Conservation (phyloP, 306 rosid genomes). For the Gastrolobium bilobum region DNA sequence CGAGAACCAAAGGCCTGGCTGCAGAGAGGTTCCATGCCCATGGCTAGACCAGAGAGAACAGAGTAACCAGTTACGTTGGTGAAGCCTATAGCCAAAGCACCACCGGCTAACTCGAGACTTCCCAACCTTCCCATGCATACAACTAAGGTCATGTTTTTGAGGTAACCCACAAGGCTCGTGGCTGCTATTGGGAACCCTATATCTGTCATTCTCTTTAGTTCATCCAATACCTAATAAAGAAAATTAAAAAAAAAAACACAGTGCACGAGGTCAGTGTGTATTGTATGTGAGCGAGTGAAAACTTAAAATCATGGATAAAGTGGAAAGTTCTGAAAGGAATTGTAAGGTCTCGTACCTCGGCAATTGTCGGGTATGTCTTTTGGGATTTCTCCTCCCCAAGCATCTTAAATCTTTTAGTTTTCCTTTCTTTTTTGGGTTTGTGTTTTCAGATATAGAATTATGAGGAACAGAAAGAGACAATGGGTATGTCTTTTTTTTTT, state of each 20-base stretch:
- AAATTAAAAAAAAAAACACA: neutral
- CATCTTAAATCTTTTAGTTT: conserved; percentile 17
- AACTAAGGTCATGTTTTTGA: conserved; percentile 71
- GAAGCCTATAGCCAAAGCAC: conserved; percentile 77
- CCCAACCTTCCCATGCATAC: conserved; percentile 83
- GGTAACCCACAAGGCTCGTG: conserved; percentile 70
- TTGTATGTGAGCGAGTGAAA: neutral
- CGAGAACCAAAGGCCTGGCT: conserved; percentile 73
- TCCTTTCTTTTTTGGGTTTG: conserved; percentile 17
- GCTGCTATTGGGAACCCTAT: conserved; percentile 75
- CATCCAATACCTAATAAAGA: conserved; percentile 67
- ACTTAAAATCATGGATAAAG: neutral
- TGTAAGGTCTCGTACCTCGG: conserved; percentile 46
- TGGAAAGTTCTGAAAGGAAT: neutral
- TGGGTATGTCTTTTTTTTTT: conserved; percentile 19
- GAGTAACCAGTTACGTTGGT: conserved; percentile 85
- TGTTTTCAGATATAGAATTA: conserved; percentile 38
- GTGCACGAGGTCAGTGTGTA: neutral
- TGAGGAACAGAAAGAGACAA: conserved; percentile 16
- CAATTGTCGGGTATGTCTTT: conserved; percentile 40
- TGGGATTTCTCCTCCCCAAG: conserved; percentile 38
- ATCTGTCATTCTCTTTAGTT: conserved; percentile 64
- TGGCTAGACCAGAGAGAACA: conserved; percentile 73
- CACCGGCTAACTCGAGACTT: conserved; percentile 74
- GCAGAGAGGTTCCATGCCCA: conserved; percentile 83